Evolutionary conservation across 306 rosid genomes (phyloP).

Genomic region (Leucaena leucocephala): DNA sequence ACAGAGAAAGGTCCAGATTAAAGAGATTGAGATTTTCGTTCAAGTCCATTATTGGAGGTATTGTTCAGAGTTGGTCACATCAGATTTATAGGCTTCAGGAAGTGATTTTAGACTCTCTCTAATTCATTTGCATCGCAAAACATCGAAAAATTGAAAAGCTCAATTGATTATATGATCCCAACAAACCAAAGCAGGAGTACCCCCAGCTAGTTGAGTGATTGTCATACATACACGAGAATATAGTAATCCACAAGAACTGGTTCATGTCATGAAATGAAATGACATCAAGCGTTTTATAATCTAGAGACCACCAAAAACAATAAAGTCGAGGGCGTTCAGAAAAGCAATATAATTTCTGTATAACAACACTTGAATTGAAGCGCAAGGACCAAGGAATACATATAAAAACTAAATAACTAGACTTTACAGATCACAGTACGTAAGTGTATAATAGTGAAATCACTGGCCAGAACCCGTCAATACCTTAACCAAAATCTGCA

Average conservation of each 20-base stretch:
- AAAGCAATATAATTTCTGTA: slow-evolving; percentile 28
- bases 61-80: background rate
- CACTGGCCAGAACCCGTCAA: slow-evolving; percentile 50
- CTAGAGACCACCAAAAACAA: slow-evolving; percentile 15
- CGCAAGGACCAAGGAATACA: background rate
- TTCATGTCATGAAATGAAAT: slow-evolving; percentile 21
- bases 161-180: background rate
- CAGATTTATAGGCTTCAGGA: background rate
- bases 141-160: background rate
- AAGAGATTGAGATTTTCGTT: background rate
- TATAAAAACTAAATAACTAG: slow-evolving; percentile 21
- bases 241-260: slow-evolving; percentile 17
- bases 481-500: slow-evolving; percentile 77
- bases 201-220: slow-evolving; percentile 3
- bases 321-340: slow-evolving; percentile 20
- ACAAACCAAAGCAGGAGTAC: background rate
- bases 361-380: slow-evolving; percentile 4
- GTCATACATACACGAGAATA: background rate
- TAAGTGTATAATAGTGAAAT: background rate
- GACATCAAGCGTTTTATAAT: slow-evolving; percentile 37
- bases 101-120: background rate
- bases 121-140: background rate
- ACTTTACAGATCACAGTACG: slow-evolving; percentile 36
- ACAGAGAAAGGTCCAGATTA: background rate
- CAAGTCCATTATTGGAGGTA: background rate